A percentile compares a stretch with the other conserved stretches of the same genome.
Conservation (phyloP, 106 monocot species). For the Acorus calamus region DNA sequence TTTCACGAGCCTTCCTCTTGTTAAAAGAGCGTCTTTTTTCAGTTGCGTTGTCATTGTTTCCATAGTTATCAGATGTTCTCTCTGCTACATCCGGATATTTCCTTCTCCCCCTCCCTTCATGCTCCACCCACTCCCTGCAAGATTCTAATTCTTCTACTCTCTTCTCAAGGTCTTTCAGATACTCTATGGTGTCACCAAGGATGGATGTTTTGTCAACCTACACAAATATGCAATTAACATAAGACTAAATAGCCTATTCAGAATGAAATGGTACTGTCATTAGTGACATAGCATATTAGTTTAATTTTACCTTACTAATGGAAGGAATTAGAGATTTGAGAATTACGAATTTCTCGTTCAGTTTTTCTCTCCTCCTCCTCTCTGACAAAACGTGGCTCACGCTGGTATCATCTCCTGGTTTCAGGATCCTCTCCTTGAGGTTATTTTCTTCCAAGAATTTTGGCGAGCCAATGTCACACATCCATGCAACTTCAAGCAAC, state of each 20-base stretch:
- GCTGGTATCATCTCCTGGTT: constrained; percentile 26
- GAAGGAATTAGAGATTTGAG: constrained; percentile 66
- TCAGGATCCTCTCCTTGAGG: constrained; percentile 7
- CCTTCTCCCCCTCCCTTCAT: constrained; percentile 16
- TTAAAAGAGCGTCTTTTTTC: constrained; percentile 11
- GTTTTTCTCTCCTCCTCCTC: constrained; percentile 61
- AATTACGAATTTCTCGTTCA: constrained; percentile 71
- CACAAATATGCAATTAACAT: background rate
- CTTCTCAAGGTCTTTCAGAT: constrained; percentile 66
- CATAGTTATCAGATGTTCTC: constrained; percentile 64
- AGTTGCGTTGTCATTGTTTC: constrained; percentile 10
- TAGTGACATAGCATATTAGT: background rate
- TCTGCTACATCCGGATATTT: constrained; percentile 43
- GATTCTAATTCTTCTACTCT: constrained; percentile 67
- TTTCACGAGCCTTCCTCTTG: constrained; percentile 39
- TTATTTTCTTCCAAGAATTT: constrained; percentile 14
- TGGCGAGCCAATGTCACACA: background rate
- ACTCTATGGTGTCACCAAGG: constrained; percentile 58
- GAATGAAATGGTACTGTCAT: no score
- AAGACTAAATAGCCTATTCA: no score
- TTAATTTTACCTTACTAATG: constrained; percentile 54
- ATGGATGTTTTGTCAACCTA: constrained; percentile 72
- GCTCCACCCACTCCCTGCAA: constrained; percentile 18
- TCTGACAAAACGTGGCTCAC: constrained; percentile 46
- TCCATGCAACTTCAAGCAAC: constrained; percentile 29